Percentiles rank a stretch among this genome's conserved stretches.
Conservation (phyloP, 768 basidiomycete genomes). For the Macrolepiota fuliginosa region DNA sequence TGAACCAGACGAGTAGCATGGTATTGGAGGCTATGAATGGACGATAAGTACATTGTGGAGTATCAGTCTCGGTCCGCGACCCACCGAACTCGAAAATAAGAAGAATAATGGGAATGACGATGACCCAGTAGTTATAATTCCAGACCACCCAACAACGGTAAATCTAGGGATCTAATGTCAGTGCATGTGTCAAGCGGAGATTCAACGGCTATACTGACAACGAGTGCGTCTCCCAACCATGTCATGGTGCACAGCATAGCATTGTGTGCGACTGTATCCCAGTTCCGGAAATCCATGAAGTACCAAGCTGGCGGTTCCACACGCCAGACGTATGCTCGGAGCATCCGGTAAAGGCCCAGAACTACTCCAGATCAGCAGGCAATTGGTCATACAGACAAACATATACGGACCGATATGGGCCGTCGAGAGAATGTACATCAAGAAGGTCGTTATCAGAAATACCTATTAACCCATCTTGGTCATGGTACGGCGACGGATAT, state of each 20-base stretch:
- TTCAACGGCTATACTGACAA: conserved; percentile 17
- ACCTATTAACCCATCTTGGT: conserved; percentile 13
- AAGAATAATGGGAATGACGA: conserved; percentile 21
- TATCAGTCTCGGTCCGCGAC: conserved; percentile 12
- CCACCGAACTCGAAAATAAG: conserved; percentile 18
- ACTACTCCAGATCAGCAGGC: conserved; percentile 2
- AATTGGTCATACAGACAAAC: not conserved
- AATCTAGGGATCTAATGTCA: conserved; percentile 18
- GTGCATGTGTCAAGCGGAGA: not conserved
- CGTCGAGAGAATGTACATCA: conserved; percentile 25
- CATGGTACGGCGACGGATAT: not conserved
- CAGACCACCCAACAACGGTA: conserved; percentile 29
- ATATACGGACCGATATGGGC: conserved; percentile 22
- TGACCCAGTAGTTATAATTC: conserved; percentile 19
- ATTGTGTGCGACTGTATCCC: conserved; percentile 24
- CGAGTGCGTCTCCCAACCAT: conserved; percentile 27
- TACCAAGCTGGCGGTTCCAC: conserved; percentile 20
- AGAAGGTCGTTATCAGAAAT: conserved; percentile 21
- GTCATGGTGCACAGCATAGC: conserved; percentile 23
- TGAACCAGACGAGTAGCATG: conserved; percentile 25
- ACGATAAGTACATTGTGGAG: not conserved
- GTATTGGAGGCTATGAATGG: conserved; percentile 17
- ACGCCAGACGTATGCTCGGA: conserved; percentile 19
- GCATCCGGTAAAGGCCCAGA: conserved; percentile 21
- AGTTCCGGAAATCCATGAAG: conserved; percentile 21